These are phyloP conservation scores for Hylodesmum podocarpum DNA, from an alignment of 306 rosid genomes.

Conservation along the genomic window DNA sequence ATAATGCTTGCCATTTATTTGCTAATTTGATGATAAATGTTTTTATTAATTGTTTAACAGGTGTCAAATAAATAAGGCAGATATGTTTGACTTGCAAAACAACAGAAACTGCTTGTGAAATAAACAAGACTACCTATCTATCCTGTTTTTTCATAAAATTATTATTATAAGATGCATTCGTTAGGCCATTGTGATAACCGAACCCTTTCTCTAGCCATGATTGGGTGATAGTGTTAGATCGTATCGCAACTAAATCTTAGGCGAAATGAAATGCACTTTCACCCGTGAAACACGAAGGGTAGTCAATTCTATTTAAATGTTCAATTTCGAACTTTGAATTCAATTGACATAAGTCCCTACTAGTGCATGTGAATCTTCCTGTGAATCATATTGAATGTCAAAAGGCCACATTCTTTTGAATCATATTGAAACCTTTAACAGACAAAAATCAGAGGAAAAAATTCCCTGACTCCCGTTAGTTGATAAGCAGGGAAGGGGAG, in stretches of 20 bases:
- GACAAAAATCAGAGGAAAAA: background rate
- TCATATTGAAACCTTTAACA: background rate
- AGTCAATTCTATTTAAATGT: background rate
- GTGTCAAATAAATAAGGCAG: background rate
- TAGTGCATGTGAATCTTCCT: background rate
- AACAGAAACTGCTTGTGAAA: background rate
- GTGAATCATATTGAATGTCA: background rate
- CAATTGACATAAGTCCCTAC: conserved; percentile 14
- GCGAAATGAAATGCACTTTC: background rate
- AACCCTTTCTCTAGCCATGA: background rate
- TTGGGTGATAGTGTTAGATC: background rate
- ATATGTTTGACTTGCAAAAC: background rate
- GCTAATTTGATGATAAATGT: too few species aligned
- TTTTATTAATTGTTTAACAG: background rate
- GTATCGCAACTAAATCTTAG: background rate
- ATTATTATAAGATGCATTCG: background rate
- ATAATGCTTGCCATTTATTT: background rate
- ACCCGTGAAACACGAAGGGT: conserved; percentile 11
- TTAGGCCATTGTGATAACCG: background rate
- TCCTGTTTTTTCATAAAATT: background rate
- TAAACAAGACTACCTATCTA: background rate
- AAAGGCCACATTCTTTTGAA: background rate
- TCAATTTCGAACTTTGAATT: conserved; percentile 13
- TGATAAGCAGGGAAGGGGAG: background rate
- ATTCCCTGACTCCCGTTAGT: background rate